Base-by-base conservation (phyloP, 2,329 filamentous ascomycete genomes). In the Zymoseptoria ardabiliae region DNA sequence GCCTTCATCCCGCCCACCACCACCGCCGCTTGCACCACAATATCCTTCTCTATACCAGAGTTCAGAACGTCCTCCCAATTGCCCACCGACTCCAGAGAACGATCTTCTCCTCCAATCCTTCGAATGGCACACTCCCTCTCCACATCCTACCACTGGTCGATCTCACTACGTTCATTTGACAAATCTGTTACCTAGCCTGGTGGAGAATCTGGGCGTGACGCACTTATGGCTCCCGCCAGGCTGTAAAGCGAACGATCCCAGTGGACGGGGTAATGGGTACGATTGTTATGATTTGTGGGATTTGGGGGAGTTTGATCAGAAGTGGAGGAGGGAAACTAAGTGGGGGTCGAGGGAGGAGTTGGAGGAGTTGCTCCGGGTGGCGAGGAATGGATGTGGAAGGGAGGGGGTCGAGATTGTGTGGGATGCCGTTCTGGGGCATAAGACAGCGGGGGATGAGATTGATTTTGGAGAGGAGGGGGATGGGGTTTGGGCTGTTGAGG, bases 371-470 rank as follows among this genome's bases (percentile, higher is more conserved):
- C 73, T 77, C 2, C 71, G 76, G 20, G 72, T 74, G 11, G 85
- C 85, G 0, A 76, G 80, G 79, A 45, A 65, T 79, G 22, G 5
- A 5, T 23, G 22, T 23, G 59, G 57, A 3, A 48, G 54, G 51
- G 52, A 50, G 25, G 81, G 80, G 0, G 76, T 90, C 8, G 79
- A 81, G 0, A 66, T 89, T 0, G 80, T 88, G 64, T 90, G 85
- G 79, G 87, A 90, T 70, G 84, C 85, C 1, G 86, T 91, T 6
- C 75, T 90, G 51, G 90, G 89, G 67, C 87, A 90, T 70, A 89
- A 87, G 70, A 85, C 86, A 2, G 86, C 81, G 2, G 87, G 85
- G 6, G 87, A 90, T 69, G 77, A 77, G 55, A 84, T 80, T 23
- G 35, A 41, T 41, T 17, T 17, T 11, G 35, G 35, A 17, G 11